Evolutionary conservation across 257 asterid species (phyloP).

Genomic region (Lavandula angustifolia): DNA sequence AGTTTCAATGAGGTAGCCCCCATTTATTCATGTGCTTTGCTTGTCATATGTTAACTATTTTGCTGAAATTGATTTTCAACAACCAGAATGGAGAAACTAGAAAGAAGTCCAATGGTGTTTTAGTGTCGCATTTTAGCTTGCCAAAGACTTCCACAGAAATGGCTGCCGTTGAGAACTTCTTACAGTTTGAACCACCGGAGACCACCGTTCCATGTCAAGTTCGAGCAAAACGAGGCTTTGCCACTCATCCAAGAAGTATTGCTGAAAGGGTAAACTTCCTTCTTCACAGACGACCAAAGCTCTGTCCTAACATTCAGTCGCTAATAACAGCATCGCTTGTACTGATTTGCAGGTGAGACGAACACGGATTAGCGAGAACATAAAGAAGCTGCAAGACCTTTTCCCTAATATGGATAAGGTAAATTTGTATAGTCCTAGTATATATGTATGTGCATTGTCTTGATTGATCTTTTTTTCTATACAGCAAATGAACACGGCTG

Average conservation of each 20-base stretch:
- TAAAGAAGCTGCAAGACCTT: conserved; percentile 90
- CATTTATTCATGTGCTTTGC: neutral
- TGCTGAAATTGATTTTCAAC: conserved; percentile 29
- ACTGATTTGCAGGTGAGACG: conserved; percentile 60
- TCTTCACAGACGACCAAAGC: neutral
- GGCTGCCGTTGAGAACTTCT: conserved; percentile 57
- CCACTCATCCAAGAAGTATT: conserved; percentile 93
- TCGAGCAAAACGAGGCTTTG: conserved; percentile 89
- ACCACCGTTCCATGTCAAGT: conserved; percentile 62
- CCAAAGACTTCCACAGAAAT: conserved; percentile 63
- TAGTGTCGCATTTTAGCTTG: conserved; percentile 82
- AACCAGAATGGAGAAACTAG: conserved; percentile 58
- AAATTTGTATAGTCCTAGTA: conserved; percentile 15
- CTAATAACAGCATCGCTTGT: neutral
- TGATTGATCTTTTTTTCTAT: neutral
- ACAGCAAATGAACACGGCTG: conserved; percentile 71
- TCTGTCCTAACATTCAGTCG: neutral
- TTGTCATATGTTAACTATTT: neutral
- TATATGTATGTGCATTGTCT: no score
- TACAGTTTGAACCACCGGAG: conserved; percentile 74
- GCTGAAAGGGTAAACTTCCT: conserved; percentile 81
- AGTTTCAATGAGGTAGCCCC: conserved; percentile 51
- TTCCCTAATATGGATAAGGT: conserved; percentile 95
- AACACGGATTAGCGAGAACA: conserved; percentile 78
- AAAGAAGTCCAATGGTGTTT: conserved; percentile 44